Conservation (phyloP, 495 filamentous ascomycete species). For the Cryomyces minteri region DNA sequence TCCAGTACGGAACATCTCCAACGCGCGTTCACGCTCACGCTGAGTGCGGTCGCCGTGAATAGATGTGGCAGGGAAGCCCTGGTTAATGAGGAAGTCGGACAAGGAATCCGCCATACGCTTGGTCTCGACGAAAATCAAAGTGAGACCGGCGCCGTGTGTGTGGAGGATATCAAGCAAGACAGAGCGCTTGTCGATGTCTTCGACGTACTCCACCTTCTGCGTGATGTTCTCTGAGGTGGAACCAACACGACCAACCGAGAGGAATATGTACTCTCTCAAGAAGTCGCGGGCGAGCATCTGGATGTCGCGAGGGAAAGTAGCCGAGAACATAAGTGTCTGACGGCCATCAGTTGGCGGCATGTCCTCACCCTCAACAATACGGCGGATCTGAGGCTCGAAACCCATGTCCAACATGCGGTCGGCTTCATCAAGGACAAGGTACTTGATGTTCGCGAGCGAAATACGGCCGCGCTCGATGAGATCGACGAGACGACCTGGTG, state of each 20-base stretch:
- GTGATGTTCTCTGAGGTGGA: constrained; percentile 99
- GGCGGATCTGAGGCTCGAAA: constrained; percentile 98
- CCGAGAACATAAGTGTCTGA: constrained; percentile 99
- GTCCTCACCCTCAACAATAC: constrained; percentile 94
- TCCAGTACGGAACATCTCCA: constrained; percentile 88
- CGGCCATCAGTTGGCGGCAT: constrained; percentile 75
- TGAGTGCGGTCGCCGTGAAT: constrained; percentile 98
- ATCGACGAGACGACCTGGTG: constrained; percentile 91
- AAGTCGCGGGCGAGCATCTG: constrained; percentile 98
- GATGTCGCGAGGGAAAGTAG: constrained; percentile 96
- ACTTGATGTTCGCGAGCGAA: constrained; percentile 92
- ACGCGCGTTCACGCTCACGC: constrained; percentile 92
- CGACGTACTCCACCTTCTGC: constrained; percentile 95
- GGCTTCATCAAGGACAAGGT: constrained; percentile 95
- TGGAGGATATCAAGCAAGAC: constrained; percentile 94
- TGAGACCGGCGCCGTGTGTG: constrained; percentile 79
- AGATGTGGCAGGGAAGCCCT: constrained; percentile 89
- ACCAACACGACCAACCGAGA: constrained; percentile 95
- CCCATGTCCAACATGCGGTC: constrained; percentile 99
- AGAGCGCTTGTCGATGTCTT: constrained; percentile 93
- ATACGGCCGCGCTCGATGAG: constrained; percentile 97
- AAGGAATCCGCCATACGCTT: constrained; percentile 98
- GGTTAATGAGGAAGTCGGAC: constrained; percentile 94
- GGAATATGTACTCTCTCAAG: constrained; percentile 94
- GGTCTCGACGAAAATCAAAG: constrained; percentile 96